Percentiles rank a stretch among this genome's conserved stretches.
Evolutionary conservation across 2,329 filamentous ascomycete species (phyloP).

Genomic region (Teratosphaeriaceae sp.): DNA sequence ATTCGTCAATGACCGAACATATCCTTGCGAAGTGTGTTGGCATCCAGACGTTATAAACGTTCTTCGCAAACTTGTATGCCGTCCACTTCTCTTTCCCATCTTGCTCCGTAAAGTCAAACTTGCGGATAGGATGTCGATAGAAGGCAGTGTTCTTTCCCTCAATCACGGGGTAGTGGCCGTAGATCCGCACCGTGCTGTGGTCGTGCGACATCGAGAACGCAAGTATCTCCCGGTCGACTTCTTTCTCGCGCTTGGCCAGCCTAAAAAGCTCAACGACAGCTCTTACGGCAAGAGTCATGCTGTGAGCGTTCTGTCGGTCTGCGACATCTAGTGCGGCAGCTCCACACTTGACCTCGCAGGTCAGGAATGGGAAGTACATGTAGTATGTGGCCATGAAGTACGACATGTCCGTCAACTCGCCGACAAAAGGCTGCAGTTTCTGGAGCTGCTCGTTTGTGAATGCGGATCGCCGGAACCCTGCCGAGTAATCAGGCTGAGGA

Average conservation of each 20-base stretch:
- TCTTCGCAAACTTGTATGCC: conserved; percentile 4
- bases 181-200: neutral
- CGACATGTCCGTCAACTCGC: conserved; percentile 11
- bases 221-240: conserved; percentile 1
- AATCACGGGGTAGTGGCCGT: conserved; percentile 2
- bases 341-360: conserved; percentile 19
- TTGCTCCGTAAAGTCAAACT: neutral
- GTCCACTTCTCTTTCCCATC: conserved; percentile 3
- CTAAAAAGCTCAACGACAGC: conserved; percentile 17
- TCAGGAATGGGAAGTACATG: conserved; percentile 26
- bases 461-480: neutral
- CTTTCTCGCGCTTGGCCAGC: conserved; percentile 16
- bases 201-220: conserved; percentile 3
- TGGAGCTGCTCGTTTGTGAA: conserved; percentile 8
- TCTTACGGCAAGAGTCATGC: conserved; percentile 13
- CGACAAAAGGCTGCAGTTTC: conserved; percentile 19
- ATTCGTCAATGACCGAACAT: conserved; percentile 14
- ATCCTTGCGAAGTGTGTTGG: neutral
- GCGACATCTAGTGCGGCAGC: conserved; percentile 15
- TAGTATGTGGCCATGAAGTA: conserved; percentile 17
- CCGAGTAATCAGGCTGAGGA: conserved; percentile 6
- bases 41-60: conserved; percentile 1
- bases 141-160: neutral
- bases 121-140: neutral
- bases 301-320: conserved; percentile 20